phyloP scores from a whole-genome alignment of 495 filamentous ascomycete genomes.

The Penicillium herquei region DNA sequence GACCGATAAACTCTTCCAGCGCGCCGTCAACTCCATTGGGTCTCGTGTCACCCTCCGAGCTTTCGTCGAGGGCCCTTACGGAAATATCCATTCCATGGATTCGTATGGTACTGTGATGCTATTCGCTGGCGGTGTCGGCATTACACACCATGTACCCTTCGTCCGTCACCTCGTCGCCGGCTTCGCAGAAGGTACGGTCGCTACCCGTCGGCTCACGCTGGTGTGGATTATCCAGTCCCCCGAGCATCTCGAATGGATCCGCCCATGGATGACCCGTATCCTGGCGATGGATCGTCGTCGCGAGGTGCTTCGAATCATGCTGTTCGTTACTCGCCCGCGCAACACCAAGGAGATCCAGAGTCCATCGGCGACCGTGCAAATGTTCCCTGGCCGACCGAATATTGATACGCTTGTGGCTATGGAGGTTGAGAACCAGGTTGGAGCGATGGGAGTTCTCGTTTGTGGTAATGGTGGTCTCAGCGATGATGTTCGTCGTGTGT shows the following conservation, averaged over 20 bases:
- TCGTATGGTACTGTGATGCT: conserved; percentile 90
- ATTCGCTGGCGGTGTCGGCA: conserved; percentile 89
- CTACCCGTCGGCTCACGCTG: conserved; percentile 75
- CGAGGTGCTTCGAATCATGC: conserved; percentile 75
- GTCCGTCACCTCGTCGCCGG: conserved; percentile 75
- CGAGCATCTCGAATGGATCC: conserved; percentile 88
- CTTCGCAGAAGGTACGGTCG: conserved; percentile 69
- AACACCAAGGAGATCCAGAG: conserved; percentile 69
- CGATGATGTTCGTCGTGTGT: conserved; percentile 78
- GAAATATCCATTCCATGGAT: conserved; percentile 74
- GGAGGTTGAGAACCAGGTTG: conserved; percentile 74
- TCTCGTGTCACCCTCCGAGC: conserved; percentile 53
- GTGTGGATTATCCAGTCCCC: conserved; percentile 90
- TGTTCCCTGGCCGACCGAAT: conserved; percentile 81
- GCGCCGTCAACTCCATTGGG: conserved; percentile 41
- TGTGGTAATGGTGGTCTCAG: conserved; percentile 82
- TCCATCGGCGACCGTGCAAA: conserved; percentile 72
- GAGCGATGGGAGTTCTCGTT: conserved; percentile 87
- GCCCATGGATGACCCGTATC: conserved; percentile 88
- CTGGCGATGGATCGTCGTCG: conserved; percentile 73
- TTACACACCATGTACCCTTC: conserved; percentile 92
- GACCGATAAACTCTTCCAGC: conserved; percentile 76
- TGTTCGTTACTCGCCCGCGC: conserved; percentile 84
- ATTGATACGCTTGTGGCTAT: conserved; percentile 71
- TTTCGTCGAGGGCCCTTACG: conserved; percentile 85